phyloP scores from a whole-genome alignment of 306 rosid genomes.

The Malus orientalis region DNA sequence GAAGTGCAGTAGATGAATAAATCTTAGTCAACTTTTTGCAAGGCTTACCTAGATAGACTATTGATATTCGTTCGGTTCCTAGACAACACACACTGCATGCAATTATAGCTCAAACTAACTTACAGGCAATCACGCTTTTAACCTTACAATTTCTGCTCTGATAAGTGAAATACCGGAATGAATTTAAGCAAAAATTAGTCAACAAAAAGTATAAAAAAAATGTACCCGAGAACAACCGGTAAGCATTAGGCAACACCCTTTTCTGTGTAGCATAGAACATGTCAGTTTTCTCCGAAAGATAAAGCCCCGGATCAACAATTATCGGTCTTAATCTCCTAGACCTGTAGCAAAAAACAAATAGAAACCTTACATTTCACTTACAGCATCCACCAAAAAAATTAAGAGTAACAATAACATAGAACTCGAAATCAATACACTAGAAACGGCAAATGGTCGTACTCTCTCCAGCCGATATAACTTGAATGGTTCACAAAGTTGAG shows the following conservation, averaged over 20 bases:
- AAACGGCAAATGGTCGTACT: slow-evolving; percentile 42
- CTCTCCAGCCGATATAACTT: slow-evolving; percentile 93
- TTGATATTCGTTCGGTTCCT: background rate
- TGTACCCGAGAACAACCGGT: slow-evolving; percentile 70
- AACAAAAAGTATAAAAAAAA: background rate
- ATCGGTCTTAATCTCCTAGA: slow-evolving; percentile 64
- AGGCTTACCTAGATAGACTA: background rate
- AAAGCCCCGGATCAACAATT: slow-evolving; percentile 91
- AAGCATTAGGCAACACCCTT: slow-evolving; percentile 81
- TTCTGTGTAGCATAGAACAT: slow-evolving; percentile 92
- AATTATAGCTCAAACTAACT: slow-evolving; percentile 1
- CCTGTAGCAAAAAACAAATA: slow-evolving; percentile 33
- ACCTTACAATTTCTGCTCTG: background rate
- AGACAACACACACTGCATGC: background rate
- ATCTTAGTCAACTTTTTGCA: background rate
- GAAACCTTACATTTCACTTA: background rate
- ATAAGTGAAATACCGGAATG: slow-evolving; percentile 3
- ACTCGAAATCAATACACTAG: background rate
- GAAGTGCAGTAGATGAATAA: background rate
- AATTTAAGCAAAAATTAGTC: background rate
- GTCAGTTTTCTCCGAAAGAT: slow-evolving; percentile 71
- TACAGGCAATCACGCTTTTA: background rate
- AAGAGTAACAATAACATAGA: background rate
- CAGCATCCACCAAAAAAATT: background rate
- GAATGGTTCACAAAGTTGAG: slow-evolving; percentile 88